A percentile compares a stretch with the other conserved stretches of the same genome.
phyloP scores from a whole-genome alignment of 352 stramenopile species.

The Saprolegnia parasitica region DNA sequence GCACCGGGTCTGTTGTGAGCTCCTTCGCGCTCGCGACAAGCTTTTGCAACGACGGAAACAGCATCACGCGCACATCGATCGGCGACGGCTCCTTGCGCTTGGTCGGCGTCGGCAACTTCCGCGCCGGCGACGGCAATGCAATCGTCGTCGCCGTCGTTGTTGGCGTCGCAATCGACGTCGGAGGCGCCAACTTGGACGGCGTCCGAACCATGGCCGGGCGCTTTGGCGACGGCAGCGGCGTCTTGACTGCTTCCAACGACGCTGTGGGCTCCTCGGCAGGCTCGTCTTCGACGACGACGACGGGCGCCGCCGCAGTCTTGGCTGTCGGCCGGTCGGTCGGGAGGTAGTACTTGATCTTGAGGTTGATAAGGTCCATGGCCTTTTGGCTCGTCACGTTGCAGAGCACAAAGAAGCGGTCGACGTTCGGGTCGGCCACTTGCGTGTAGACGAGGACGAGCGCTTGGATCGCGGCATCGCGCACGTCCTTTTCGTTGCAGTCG shows the following conservation, averaged over 20 bases:
- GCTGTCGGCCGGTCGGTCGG: constrained; percentile 36
- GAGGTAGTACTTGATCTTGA: constrained; percentile 66
- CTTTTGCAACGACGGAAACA: constrained; percentile 60
- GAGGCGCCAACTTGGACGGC: background rate
- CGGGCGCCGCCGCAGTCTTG: constrained; percentile 6
- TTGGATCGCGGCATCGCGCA: constrained; percentile 73
- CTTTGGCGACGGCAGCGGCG: background rate
- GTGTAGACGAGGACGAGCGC: constrained; percentile 65
- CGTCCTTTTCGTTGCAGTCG: constrained; percentile 72
- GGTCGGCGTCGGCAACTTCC: background rate
- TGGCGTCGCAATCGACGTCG: background rate
- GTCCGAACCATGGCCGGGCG: background rate
- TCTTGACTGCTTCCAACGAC: constrained; percentile 12
- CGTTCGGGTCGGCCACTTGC: constrained; percentile 48
- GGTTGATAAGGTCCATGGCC: constrained; percentile 68
- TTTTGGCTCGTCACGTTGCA: constrained; percentile 63
- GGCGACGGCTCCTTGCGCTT: constrained; percentile 4
- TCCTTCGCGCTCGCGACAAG: constrained; percentile 38
- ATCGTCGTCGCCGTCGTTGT: constrained; percentile 30
- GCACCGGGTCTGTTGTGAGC: constrained; percentile 51
- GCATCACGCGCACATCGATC: constrained; percentile 34
- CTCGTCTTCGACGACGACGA: constrained; percentile 27
- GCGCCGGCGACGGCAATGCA: background rate
- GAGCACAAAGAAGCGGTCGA: constrained; percentile 76
- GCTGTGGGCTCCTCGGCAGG: constrained; percentile 23